phyloP scores from a whole-genome alignment of 495 filamentous ascomycete species.

The Aspergillus ellipticus region DNA sequence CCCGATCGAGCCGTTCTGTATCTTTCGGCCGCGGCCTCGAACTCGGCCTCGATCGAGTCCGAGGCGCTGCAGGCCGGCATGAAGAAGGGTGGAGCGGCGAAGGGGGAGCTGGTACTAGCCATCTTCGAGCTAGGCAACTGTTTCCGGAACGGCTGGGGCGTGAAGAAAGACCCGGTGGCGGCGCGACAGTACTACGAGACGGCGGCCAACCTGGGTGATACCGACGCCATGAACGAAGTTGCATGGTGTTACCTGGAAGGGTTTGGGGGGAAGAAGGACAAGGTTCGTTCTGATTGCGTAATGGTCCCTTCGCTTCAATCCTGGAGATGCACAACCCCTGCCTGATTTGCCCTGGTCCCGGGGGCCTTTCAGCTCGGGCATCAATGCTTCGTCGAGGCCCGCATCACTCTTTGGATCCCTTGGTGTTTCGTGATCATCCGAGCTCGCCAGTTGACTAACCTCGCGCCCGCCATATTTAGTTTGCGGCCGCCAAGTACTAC shows the following conservation, averaged over 20 bases:
- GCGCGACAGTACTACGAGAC: constrained; percentile 96
- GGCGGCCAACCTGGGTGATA: constrained; percentile 91
- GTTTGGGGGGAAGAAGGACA: constrained; percentile 93
- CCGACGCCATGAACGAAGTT: constrained; percentile 96
- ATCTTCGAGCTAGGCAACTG: constrained; percentile 94
- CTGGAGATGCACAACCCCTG: neutral
- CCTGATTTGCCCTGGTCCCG: neutral
- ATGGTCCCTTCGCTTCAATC: neutral
- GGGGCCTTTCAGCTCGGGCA: constrained; percentile 14
- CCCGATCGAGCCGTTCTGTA: constrained; percentile 73
- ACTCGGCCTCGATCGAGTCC: constrained; percentile 80
- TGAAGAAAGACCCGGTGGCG: constrained; percentile 80
- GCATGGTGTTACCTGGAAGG: constrained; percentile 96
- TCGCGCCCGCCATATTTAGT: constrained; percentile 44
- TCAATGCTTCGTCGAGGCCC: constrained; percentile 12
- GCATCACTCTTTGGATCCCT: constrained; percentile 18
- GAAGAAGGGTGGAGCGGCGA: constrained; percentile 90
- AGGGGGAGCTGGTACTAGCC: constrained; percentile 95
- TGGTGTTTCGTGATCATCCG: constrained; percentile 17
- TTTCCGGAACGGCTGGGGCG: constrained; percentile 95
- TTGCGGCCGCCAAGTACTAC: constrained; percentile 85
- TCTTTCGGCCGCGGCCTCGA: constrained; percentile 84
- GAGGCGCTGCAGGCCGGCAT: constrained; percentile 78
- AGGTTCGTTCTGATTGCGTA: constrained; percentile 60
- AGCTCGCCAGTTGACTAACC: constrained; percentile 9